phyloP scores from a whole-genome alignment of 257 asterid genomes.

The Vinca minor region DNA sequence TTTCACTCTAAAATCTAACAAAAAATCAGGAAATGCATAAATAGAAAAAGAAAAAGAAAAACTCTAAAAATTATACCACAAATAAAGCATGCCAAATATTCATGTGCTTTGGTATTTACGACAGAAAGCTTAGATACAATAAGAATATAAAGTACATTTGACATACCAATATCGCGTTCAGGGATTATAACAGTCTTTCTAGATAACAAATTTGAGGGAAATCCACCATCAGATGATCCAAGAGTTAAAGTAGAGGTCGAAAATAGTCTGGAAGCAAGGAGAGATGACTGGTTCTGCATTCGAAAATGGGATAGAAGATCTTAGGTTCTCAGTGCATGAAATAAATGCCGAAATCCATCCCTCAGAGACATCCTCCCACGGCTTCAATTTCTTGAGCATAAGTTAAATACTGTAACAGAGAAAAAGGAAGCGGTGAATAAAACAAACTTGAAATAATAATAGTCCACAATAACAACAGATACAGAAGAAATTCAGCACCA shows the following conservation, averaged over 20 bases:
- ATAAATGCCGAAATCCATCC: constrained; percentile 2
- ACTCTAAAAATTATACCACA: neutral
- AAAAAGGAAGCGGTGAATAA: too few relatives aligned
- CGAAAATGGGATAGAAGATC: constrained; percentile 8
- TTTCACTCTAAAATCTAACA: neutral
- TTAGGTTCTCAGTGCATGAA: neutral
- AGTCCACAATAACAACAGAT: too few relatives aligned
- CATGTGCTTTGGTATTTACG: neutral
- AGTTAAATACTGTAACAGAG: too few relatives aligned
- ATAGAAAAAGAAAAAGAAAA: too few relatives aligned
- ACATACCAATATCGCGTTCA: constrained; percentile 56
- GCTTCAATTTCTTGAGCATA: too few relatives aligned
- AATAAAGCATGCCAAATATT: constrained; percentile 2
- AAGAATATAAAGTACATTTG: neutral
- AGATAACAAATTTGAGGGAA: constrained; percentile 53
- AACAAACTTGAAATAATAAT: neutral
- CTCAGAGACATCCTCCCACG: neutral
- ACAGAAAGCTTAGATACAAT: neutral
- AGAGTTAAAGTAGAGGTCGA: constrained; percentile 52
- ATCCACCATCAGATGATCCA: constrained; percentile 43
- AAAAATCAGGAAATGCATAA: neutral
- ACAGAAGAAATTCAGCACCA: too few relatives aligned
- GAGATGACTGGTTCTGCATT: constrained; percentile 31
- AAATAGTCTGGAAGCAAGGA: constrained; percentile 31
- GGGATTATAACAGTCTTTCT: constrained; percentile 35